Percentiles rank a stretch among this genome's conserved stretches.
phyloP scores from a whole-genome alignment of 2,329 filamentous ascomycete species.

The Xylariaceae sp. region DNA sequence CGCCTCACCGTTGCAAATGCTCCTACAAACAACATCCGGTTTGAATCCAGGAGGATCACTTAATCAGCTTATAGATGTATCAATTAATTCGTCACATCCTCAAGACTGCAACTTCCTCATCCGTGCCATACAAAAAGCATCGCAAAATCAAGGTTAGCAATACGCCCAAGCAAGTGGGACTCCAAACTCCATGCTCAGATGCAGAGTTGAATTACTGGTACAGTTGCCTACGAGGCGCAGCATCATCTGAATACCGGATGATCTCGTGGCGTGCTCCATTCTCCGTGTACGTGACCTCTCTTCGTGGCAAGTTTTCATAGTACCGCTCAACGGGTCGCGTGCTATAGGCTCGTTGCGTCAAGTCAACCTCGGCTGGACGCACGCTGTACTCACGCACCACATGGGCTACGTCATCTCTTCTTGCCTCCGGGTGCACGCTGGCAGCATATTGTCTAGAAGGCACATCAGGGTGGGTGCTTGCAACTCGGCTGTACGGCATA shows the following conservation, averaged over 20 bases:
- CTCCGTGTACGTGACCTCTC: slow-evolving; percentile 33
- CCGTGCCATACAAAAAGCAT: not conserved
- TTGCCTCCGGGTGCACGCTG: slow-evolving; percentile 36
- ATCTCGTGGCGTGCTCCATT: slow-evolving; percentile 39
- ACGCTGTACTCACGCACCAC: slow-evolving; percentile 32
- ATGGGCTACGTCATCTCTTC: slow-evolving; percentile 29
- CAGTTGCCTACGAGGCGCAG: slow-evolving; percentile 19
- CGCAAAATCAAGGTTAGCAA: slow-evolving; percentile 2
- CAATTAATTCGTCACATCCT: no score
- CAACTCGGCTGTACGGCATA: slow-evolving; percentile 40
- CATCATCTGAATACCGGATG: slow-evolving; percentile 39
- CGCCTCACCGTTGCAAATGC: no score
- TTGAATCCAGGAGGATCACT: no score
- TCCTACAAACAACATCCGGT: no score
- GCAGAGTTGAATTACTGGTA: slow-evolving; percentile 18
- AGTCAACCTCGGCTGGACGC: slow-evolving; percentile 29
- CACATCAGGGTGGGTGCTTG: slow-evolving; percentile 39
- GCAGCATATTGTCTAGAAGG: slow-evolving; percentile 47
- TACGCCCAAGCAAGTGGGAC: not conserved
- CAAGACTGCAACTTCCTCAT: no score
- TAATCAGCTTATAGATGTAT: no score
- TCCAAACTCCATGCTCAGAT: slow-evolving; percentile 1
- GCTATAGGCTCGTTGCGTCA: slow-evolving; percentile 37
- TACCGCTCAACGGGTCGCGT: slow-evolving; percentile 41
- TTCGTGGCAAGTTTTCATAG: slow-evolving; percentile 36